Percentiles rank a stretch among this genome's conserved stretches.
Conservation (phyloP, 768 basidiomycete genomes). For the Psilocybe cyanescens region DNA sequence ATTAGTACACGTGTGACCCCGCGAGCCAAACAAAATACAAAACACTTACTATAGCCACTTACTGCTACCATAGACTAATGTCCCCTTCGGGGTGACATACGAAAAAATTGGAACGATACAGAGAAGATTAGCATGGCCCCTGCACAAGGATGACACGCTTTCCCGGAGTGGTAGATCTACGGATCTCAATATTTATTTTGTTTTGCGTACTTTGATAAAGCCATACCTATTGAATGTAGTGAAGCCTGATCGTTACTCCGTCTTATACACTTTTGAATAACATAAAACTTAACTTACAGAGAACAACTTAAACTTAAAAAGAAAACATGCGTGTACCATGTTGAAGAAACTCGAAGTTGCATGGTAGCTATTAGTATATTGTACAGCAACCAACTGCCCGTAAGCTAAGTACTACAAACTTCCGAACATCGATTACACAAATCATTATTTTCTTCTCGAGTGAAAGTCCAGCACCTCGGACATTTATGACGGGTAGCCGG, state of each 20-base stretch:
- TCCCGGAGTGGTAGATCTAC: slow-evolving; percentile 85
- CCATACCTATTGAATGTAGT: no score
- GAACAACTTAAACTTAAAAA: no score
- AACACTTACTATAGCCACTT: neutral
- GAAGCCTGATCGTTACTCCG: no score
- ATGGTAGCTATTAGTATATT: slow-evolving; percentile 55
- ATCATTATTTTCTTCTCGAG: slow-evolving; percentile 47
- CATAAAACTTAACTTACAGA: no score
- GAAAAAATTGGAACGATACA: slow-evolving; percentile 99
- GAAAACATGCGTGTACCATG: no score
- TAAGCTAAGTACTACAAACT: slow-evolving; percentile 17
- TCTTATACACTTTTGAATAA: no score
- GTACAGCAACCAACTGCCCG: neutral
- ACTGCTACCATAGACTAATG: neutral
- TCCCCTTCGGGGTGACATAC: slow-evolving; percentile 83
- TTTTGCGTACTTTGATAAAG: neutral
- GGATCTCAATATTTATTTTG: slow-evolving; percentile 60
- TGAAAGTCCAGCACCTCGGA: slow-evolving; percentile 90
- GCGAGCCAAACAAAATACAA: slow-evolving; percentile 33
- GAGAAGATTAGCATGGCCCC: slow-evolving; percentile 99
- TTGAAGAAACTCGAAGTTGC: no score
- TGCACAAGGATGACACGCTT: slow-evolving; percentile 99
- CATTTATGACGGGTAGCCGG: slow-evolving; percentile 74
- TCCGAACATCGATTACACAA: slow-evolving; percentile 70
- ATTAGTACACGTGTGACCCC: slow-evolving; percentile 11